A percentile compares a stretch with the other conserved stretches of the same genome.
phyloP scores from a whole-genome alignment of 148 eudicot species.

The Talinum fruticosum region DNA sequence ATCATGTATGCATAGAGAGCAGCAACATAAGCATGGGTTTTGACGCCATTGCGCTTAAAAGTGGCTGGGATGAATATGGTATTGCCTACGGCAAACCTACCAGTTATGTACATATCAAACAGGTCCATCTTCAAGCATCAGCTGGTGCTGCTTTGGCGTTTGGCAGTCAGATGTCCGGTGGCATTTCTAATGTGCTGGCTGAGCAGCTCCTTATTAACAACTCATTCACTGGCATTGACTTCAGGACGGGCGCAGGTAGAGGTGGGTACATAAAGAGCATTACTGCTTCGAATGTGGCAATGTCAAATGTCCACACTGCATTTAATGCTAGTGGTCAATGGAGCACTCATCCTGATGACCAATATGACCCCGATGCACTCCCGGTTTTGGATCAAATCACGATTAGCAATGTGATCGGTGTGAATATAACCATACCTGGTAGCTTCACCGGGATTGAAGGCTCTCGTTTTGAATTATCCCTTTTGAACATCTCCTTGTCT shows the following conservation, averaged over 20 bases:
- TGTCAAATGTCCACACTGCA: slow-evolving; percentile 38
- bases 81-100: slow-evolving; percentile 42
- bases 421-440: slow-evolving; percentile 38
- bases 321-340: slow-evolving; percentile 42
- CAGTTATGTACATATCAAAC: slow-evolving; percentile 39
- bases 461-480: slow-evolving; percentile 39
- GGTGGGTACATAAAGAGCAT: slow-evolving; percentile 47
- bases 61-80: slow-evolving; percentile 59
- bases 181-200: slow-evolving; percentile 37
- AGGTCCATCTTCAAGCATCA: slow-evolving; percentile 43
- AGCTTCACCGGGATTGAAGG: slow-evolving; percentile 42
- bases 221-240: slow-evolving; percentile 39
- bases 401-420: slow-evolving; percentile 31
- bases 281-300: slow-evolving; percentile 22
- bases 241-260: slow-evolving; percentile 44
- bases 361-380: slow-evolving; percentile 35
- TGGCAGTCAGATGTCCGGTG: slow-evolving; percentile 62
- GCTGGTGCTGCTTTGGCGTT: slow-evolving; percentile 45
- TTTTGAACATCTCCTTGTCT: slow-evolving; percentile 37
- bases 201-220: slow-evolving; percentile 30
- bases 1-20: slow-evolving; percentile 44
- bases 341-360: slow-evolving; percentile 41
- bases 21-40: slow-evolving; percentile 48
- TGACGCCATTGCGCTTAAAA: slow-evolving; percentile 51
- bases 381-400: slow-evolving; percentile 38